These are phyloP conservation scores for Termitomyces sp. DNA, from an alignment of 768 basidiomycete genomes.

Conservation along the genomic window DNA sequence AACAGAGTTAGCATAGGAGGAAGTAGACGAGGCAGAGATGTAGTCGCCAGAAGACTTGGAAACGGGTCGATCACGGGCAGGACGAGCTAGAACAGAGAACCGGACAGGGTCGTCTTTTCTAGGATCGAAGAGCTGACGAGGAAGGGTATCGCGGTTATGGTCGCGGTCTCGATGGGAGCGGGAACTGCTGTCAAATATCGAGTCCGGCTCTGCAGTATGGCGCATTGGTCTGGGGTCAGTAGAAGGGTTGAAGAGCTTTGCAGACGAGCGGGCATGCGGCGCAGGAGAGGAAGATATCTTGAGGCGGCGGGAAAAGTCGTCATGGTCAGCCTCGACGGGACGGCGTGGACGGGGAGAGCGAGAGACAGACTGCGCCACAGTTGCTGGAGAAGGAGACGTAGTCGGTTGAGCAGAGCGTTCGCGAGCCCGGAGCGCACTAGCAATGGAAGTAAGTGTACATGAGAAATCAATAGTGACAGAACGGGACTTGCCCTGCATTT, in stretches of 20 bases:
- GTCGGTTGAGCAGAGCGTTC: conserved; percentile 19
- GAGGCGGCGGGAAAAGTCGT: conserved; percentile 68
- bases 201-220: conserved; percentile 59
- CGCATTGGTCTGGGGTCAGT: conserved; percentile 60
- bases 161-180: conserved; percentile 20
- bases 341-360: conserved; percentile 21
- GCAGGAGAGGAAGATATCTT: conserved; percentile 55
- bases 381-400: conserved; percentile 21
- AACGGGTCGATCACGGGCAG: conserved; percentile 38
- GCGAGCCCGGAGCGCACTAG: not conserved
- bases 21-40: conserved; percentile 68
- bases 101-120: conserved; percentile 87
- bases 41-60: conserved; percentile 64
- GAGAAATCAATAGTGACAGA: not conserved
- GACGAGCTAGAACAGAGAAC: conserved; percentile 63
- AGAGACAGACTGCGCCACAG: conserved; percentile 2
- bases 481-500: conserved; percentile 45
- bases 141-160: conserved; percentile 24
- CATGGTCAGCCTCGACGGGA: conserved; percentile 51
- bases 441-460: not conserved
- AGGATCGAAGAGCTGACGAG: conserved; percentile 79
- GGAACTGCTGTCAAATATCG: conserved; percentile 56
- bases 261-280: conserved; percentile 22
- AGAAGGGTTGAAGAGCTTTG: conserved; percentile 70
- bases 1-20: conserved; percentile 66